phyloP scores from a whole-genome alignment of 345 rosid genomes.

The Cardiospermum halicacabum region DNA sequence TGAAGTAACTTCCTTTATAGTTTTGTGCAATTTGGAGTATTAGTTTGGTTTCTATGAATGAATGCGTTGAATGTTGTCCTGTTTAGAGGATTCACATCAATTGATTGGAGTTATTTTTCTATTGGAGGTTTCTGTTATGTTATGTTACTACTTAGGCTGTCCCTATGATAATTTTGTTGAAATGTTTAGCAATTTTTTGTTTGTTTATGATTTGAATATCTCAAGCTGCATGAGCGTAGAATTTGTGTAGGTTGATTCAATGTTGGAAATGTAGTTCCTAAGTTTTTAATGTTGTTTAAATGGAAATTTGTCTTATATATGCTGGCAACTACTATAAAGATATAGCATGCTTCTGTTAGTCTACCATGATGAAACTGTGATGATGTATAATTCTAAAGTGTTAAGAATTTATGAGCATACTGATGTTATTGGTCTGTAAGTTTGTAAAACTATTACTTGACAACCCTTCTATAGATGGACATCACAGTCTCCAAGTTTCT shows the following conservation, averaged over 20 bases:
- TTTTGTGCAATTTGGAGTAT: too few species aligned
- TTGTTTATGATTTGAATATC: background rate
- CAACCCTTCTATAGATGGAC: constrained; percentile 49
- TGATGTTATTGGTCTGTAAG: background rate
- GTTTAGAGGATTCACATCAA: too few species aligned
- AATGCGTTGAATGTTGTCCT: too few species aligned
- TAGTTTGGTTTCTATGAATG: too few species aligned
- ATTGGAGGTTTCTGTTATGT: too few species aligned
- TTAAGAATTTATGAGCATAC: too few species aligned
- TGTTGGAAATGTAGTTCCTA: background rate
- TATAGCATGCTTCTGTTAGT: too few species aligned
- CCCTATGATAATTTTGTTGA: background rate
- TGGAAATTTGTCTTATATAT: background rate
- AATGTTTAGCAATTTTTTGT: background rate
- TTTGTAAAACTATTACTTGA: background rate
- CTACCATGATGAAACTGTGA: background rate
- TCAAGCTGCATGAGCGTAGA: background rate
- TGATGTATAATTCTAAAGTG: background rate
- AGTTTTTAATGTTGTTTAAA: background rate
- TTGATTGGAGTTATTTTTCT: too few species aligned
- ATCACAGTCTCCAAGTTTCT: constrained; percentile 77
- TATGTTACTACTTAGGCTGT: too few species aligned
- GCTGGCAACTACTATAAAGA: too few species aligned
- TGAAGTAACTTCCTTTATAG: too few species aligned
- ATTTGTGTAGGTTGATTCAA: background rate